These are phyloP conservation scores for Penicillium sp. DNA, from an alignment of 2,329 filamentous ascomycete genomes.

Conservation along the genomic window DNA sequence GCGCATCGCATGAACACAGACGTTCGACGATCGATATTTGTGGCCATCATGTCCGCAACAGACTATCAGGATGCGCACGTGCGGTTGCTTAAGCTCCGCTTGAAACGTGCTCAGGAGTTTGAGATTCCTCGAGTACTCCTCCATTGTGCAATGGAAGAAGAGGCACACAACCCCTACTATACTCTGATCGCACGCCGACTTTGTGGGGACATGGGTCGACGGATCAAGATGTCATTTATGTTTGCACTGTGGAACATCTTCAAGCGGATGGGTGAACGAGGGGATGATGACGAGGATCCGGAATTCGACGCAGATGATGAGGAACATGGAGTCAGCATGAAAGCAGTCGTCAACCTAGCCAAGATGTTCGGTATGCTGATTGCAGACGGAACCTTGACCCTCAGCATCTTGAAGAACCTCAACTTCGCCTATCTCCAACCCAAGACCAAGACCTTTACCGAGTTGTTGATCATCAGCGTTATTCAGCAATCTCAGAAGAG, in stretches of 20 bases:
- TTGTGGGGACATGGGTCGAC: conserved; percentile 63
- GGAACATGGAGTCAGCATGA: conserved; percentile 50
- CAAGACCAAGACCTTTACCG: conserved; percentile 74
- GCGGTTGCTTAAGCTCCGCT: conserved; percentile 73
- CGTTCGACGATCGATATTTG: conserved; percentile 85
- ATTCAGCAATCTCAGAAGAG: conserved; percentile 63
- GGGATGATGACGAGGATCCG: conserved; percentile 60
- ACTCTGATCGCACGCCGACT: conserved; percentile 76
- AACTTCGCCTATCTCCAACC: conserved; percentile 74
- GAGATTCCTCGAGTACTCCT: conserved; percentile 86
- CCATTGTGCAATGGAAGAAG: conserved; percentile 80
- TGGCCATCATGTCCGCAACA: conserved; percentile 79
- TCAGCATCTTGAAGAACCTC: conserved; percentile 61
- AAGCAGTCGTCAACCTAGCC: conserved; percentile 64
- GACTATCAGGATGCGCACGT: conserved; percentile 81
- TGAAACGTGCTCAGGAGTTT: conserved; percentile 81
- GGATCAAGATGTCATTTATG: conserved; percentile 79
- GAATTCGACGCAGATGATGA: conserved; percentile 54
- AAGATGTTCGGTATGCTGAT: conserved; percentile 65
- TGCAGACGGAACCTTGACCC: conserved; percentile 56
- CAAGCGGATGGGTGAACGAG: conserved; percentile 74
- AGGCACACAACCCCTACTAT: conserved; percentile 89
- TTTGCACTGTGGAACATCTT: conserved; percentile 85
- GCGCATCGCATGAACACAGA: conserved; percentile 84
- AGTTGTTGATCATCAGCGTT: conserved; percentile 73